Evolutionary conservation across 2,329 filamentous ascomycete species (phyloP).

Genomic region (Colletotrichum siamense): DNA sequence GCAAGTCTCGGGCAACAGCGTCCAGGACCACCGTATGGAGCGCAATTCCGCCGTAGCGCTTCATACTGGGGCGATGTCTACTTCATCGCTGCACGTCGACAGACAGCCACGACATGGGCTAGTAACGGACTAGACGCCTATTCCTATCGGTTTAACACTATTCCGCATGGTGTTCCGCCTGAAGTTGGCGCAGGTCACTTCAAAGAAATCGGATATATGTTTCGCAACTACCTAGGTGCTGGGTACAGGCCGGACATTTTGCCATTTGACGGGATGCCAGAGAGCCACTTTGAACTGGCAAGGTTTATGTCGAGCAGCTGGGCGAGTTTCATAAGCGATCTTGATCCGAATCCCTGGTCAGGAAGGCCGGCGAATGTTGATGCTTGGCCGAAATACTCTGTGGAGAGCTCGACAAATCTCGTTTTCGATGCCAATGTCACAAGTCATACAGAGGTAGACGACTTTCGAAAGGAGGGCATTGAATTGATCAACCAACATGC

Average conservation of each 20-base stretch:
- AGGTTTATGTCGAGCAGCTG: neutral
- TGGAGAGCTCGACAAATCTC: neutral
- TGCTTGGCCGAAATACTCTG: neutral
- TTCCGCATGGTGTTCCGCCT: neutral
- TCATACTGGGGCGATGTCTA: neutral
- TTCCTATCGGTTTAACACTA: neutral
- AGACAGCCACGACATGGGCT: neutral
- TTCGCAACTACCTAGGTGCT: neutral
- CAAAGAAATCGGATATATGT: neutral
- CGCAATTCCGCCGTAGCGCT: neutral
- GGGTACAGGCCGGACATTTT: neutral
- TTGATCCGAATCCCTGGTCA: neutral
- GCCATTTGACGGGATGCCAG: neutral
- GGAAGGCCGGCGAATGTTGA: neutral
- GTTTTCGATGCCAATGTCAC: neutral
- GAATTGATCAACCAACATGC: neutral
- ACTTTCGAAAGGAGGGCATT: neutral
- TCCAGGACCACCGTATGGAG: neutral
- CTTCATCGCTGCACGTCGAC: neutral
- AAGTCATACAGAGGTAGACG: neutral
- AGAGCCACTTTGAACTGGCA: neutral
- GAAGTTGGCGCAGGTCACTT: neutral
- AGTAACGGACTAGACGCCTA: neutral
- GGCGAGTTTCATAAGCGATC: neutral
- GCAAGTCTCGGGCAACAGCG: neutral